Base-by-base conservation (phyloP, 1,284 basidiomycete genomes). In the Leccinum pallidistipes region DNA sequence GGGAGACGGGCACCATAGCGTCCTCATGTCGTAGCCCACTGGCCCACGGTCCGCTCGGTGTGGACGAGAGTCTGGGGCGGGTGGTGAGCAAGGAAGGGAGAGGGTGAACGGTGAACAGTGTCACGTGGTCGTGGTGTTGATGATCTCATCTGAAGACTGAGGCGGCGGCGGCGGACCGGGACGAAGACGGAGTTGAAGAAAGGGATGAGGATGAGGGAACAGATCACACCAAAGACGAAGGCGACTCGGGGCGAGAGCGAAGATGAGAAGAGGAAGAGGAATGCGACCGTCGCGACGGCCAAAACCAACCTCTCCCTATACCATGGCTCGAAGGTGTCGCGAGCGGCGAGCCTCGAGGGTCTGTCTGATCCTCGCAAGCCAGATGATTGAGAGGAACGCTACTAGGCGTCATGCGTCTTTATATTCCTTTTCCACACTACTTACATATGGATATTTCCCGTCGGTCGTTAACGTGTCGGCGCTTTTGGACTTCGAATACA, bases 341-440 rank as follows among this genome's bases (percentile, higher is more conserved):
- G 32, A 27, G 27, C 27, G 1, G 83, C 87, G 32, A 27, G 27
- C 27, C 27, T 27, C 27, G 27, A 78, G 90, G 56, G 76, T 92
- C 12, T 85, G 80, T 59, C 72, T 91, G 61, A 90, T 92, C 63
- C 81, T 91, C 53, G 88, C 88, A 7, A 87, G 85, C 31, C 87
- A 92, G 73, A 73, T 93, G 67, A 77, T 88, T 56, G 91, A 92
- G 70, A 86, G 90, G 85, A 87, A 87, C 77, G 87, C 27, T 27
- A 27, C 27, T 86, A 58, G 29, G 75, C 14, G 38, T 4, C 45
- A 10, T 12, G 14, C 27, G 11, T 45, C 3, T 38, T 27, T 21
- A 12, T 38, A 16, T 47, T 18, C 24, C n/a, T 43, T 32, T 57
- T 24, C 6, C n/a, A 11, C 16, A 49, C 31, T 34, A 32, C 21